A percentile compares a stretch with the other conserved stretches of the same genome.
phyloP scores from a whole-genome alignment of 2,329 filamentous ascomycete species.

The Aspergillus brasiliensis region DNA sequence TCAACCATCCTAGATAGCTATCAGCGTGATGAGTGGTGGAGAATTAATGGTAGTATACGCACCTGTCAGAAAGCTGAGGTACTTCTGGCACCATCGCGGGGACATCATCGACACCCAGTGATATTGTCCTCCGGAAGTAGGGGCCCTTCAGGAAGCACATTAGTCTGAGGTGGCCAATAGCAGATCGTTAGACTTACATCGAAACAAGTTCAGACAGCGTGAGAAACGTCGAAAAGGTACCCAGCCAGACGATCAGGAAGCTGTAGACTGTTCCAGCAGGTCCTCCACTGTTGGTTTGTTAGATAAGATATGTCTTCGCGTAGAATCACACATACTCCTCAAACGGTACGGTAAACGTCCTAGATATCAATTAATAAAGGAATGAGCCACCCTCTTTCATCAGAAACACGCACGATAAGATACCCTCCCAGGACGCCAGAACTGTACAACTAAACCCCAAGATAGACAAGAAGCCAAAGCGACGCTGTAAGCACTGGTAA shows the following conservation, averaged over 20 bases:
- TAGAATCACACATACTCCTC: neutral
- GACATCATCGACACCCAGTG: constrained; percentile 7
- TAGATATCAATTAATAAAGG: neutral
- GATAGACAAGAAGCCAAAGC: constrained; percentile 3
- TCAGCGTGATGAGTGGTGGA: no score
- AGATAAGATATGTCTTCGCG: neutral
- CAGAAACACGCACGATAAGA: neutral
- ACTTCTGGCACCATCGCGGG: constrained; percentile 1
- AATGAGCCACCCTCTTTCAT: neutral
- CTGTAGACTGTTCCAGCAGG: constrained; percentile 4
- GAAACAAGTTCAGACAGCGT: constrained; percentile 3
- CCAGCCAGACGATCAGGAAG: constrained; percentile 2
- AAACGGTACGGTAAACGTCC: neutral
- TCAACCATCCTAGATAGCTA: neutral
- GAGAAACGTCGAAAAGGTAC: constrained; percentile 3
- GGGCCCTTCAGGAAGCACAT: neutral
- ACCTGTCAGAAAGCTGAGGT: constrained; percentile 6
- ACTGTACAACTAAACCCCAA: constrained; percentile 1
- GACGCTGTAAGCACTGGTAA: neutral
- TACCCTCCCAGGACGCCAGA: constrained; percentile 3
- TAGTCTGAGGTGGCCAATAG: neutral
- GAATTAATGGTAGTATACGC: neutral
- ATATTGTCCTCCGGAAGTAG: constrained; percentile 2
- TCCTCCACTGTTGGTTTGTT: neutral
- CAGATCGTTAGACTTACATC: neutral